These are phyloP conservation scores for Xylariomycetidae sp. DNA, from an alignment of 2,329 filamentous ascomycete species.

Conservation along the genomic window DNA sequence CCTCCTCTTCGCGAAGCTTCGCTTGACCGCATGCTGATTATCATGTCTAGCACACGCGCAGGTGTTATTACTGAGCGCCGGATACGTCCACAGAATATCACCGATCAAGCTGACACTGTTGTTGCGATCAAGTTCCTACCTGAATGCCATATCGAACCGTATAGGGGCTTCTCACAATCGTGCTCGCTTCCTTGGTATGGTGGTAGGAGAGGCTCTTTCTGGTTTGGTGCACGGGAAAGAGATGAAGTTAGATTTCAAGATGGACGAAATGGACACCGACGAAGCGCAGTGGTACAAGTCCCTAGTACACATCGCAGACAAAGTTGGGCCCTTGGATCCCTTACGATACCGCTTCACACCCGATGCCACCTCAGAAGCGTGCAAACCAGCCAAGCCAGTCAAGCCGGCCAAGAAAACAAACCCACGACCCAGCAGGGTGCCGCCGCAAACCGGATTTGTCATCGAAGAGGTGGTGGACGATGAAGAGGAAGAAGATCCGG, in stretches of 20 bases:
- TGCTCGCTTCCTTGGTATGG: constrained; percentile 80
- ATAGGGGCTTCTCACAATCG: constrained; percentile 69
- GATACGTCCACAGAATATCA: constrained; percentile 63
- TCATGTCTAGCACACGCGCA: constrained; percentile 65
- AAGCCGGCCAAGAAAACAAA: constrained; percentile 15
- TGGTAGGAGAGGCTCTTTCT: constrained; percentile 69
- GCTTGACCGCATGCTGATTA: too few relatives aligned
- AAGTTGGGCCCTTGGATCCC: constrained; percentile 49
- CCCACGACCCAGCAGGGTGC: constrained; percentile 18
- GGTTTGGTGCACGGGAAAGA: constrained; percentile 60
- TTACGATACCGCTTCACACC: constrained; percentile 30
- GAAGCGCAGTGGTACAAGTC: constrained; percentile 72
- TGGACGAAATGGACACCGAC: constrained; percentile 67
- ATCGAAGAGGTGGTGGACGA: constrained; percentile 62
- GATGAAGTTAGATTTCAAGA: constrained; percentile 73
- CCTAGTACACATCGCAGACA: constrained; percentile 58
- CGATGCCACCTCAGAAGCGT: constrained; percentile 12
- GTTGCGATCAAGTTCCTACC: constrained; percentile 65
- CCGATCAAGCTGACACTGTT: constrained; percentile 62
- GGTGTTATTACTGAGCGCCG: constrained; percentile 68
- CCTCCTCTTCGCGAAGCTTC: background rate
- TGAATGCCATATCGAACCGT: constrained; percentile 78
- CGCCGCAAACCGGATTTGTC: constrained; percentile 32
- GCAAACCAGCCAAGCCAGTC: constrained; percentile 15
- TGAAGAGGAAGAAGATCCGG: constrained; percentile 55